A percentile compares a stretch with the other conserved stretches of the same genome.
These are phyloP conservation scores for Metschnikowia proteae DNA, from an alignment of 805 yeast genomes.

Conservation along the genomic window DNA sequence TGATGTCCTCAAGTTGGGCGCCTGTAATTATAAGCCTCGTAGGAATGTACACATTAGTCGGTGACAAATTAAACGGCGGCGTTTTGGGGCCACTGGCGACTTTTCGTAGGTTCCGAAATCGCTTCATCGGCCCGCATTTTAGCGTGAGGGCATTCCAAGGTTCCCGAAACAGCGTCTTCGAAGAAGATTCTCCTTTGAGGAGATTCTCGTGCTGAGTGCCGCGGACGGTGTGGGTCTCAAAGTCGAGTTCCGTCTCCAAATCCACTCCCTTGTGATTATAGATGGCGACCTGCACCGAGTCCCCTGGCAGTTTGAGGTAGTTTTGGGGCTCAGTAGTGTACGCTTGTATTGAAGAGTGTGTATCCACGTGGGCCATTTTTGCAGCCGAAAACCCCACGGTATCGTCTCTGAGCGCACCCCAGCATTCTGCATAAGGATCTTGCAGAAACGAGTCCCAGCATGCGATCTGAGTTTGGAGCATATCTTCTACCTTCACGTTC, in stretches of 20 bases:
- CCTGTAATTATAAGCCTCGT: slow-evolving; percentile 45
- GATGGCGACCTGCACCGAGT: neutral
- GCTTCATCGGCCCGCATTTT: neutral
- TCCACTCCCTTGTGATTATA: neutral
- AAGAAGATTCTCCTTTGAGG: neutral
- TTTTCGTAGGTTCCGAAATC: slow-evolving; percentile 3
- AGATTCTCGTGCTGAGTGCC: neutral
- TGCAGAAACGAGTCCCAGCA: slow-evolving; percentile 1
- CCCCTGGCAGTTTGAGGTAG: neutral
- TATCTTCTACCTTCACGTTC: neutral
- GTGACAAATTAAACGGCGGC: neutral
- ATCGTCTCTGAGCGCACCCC: neutral
- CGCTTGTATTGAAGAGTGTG: neutral
- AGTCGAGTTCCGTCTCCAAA: neutral
- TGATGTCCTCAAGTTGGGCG: slow-evolving; percentile 45
- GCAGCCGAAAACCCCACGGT: neutral
- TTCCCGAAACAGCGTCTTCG: neutral
- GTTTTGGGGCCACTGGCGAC: slow-evolving; percentile 2
- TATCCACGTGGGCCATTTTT: neutral
- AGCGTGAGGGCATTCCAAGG: neutral
- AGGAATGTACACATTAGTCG: slow-evolving; percentile 28
- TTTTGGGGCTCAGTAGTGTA: neutral
- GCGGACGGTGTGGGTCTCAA: neutral
- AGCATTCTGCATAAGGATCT: slow-evolving; percentile 1
- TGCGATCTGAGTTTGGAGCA: neutral